Evolutionary conservation across 2,329 filamentous ascomycete species (phyloP).

Genomic region (Aureobasidium sp.): DNA sequence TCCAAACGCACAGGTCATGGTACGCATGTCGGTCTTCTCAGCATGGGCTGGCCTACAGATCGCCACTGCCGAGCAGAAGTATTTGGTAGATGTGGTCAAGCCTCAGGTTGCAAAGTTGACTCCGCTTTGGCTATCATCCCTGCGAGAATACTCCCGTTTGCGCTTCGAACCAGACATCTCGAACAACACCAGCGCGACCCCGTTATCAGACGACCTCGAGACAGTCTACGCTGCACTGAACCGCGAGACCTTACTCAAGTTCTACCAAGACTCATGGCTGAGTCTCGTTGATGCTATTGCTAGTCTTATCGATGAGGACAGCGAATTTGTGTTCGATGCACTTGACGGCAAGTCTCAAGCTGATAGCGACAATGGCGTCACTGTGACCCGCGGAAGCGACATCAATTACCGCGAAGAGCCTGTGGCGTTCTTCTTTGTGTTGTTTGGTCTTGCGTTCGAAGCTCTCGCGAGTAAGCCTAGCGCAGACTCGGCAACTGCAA

Average conservation of each 20-base stretch:
- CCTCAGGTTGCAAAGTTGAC: slow-evolving; percentile 86
- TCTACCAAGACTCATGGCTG: slow-evolving; percentile 96
- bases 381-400: slow-evolving; percentile 41
- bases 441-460: slow-evolving; percentile 95
- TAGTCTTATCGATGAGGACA: slow-evolving; percentile 94
- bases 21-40: slow-evolving; percentile 93
- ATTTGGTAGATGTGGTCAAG: slow-evolving; percentile 79
- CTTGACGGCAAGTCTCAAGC: slow-evolving; percentile 68
- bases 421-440: slow-evolving; percentile 96
- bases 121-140: slow-evolving; percentile 85
- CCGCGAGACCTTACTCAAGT: slow-evolving; percentile 83
- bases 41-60: slow-evolving; percentile 97
- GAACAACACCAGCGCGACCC: slow-evolving; percentile 70
- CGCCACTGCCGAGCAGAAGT: slow-evolving; percentile 84
- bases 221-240: slow-evolving; percentile 93
- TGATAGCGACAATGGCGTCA: slow-evolving; percentile 23
- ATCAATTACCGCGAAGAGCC: slow-evolving; percentile 99
- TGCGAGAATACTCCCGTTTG: slow-evolving; percentile 87
- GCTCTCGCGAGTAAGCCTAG: slow-evolving; percentile 81
- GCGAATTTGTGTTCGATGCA: slow-evolving; percentile 94
- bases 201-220: slow-evolving; percentile 69
- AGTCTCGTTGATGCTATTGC: slow-evolving; percentile 96
- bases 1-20: slow-evolving; percentile 95
- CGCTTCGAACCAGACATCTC: slow-evolving; percentile 97
- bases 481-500: slow-evolving; percentile 25